A percentile compares a stretch with the other conserved stretches of the same genome.
These are phyloP conservation scores for Aeschynomene evenia DNA, from an alignment of 306 rosid genomes.

Conservation along the genomic window DNA sequence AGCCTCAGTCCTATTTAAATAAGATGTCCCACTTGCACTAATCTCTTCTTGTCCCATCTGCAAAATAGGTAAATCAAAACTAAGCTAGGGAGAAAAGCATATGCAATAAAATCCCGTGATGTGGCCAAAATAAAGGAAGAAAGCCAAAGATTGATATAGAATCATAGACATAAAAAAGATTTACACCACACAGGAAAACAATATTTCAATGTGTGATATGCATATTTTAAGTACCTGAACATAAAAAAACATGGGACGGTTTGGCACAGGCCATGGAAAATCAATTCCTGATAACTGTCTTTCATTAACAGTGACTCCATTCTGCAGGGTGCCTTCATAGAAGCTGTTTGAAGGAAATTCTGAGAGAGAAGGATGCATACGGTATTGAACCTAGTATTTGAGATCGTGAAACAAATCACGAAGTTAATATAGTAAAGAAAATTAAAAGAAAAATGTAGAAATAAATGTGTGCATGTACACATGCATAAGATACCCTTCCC, in stretches of 20 bases:
- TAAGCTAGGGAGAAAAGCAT: background rate
- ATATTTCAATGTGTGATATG: background rate
- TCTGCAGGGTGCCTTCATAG: conserved; percentile 96
- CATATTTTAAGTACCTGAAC: conserved; percentile 68
- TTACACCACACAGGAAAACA: conserved; percentile 10
- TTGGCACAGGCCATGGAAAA: conserved; percentile 99
- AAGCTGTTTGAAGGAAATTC: conserved; percentile 98
- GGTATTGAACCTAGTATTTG: conserved; percentile 86
- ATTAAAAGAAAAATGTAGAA: background rate
- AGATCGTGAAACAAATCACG: conserved; percentile 11
- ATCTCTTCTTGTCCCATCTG: conserved; percentile 99
- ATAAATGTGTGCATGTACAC: too few species aligned
- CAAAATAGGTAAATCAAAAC: conserved; percentile 29
- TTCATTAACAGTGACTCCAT: conserved; percentile 94
- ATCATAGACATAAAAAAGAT: background rate
- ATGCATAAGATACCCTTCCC: background rate
- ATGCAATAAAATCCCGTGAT: background rate
- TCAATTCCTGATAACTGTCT: conserved; percentile 93
- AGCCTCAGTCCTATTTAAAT: conserved; percentile 97
- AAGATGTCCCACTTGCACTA: conserved; percentile 97
- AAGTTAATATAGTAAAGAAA: background rate
- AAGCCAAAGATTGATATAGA: background rate
- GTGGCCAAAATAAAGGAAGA: background rate
- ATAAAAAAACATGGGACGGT: conserved; percentile 97
- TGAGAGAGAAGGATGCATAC: conserved; percentile 96